These are phyloP conservation scores for Alternaria incomplexa DNA, from an alignment of 2,329 filamentous ascomycete genomes.

Conservation along the genomic window DNA sequence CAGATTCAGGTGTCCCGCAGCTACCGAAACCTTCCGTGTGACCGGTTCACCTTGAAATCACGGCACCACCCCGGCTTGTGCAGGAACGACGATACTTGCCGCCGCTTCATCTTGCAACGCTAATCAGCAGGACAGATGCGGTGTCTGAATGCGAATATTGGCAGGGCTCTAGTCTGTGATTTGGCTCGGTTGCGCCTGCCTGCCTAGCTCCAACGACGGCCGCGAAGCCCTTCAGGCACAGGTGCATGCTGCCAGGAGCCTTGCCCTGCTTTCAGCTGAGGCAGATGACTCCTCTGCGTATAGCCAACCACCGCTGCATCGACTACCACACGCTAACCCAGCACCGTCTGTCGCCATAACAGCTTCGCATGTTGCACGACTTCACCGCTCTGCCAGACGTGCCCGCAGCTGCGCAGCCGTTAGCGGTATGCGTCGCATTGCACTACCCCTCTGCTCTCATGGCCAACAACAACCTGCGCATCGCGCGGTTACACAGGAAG, in stretches of 20 bases:
- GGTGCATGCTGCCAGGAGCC: conserved; percentile 1
- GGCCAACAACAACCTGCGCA: conserved; percentile 6
- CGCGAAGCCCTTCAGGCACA: conserved; percentile 3
- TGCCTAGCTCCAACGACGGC: conserved; percentile 2
- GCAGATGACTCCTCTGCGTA: conserved; percentile 17
- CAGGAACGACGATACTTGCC: conserved; percentile 7
- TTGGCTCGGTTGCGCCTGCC: conserved; percentile 9
- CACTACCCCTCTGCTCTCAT: conserved; percentile 1
- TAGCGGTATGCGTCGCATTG: conserved; percentile 1
- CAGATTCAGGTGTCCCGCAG: conserved; percentile 15
- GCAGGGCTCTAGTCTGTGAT: conserved; percentile 4
- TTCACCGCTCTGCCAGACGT: conserved; percentile 16
- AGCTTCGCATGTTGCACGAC: conserved; percentile 8
- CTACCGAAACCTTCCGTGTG: conserved; percentile 22
- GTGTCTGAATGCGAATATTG: conserved; percentile 14
- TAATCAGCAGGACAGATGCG: not conserved
- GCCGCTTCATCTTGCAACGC: conserved; percentile 1
- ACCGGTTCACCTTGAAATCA: conserved; percentile 15
- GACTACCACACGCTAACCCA: conserved; percentile 3
- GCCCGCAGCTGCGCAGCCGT: not conserved
- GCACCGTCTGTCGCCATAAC: not conserved
- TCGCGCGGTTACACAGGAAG: conserved; percentile 15
- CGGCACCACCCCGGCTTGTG: conserved; percentile 8
- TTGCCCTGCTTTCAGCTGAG: not conserved
- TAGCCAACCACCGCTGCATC: conserved; percentile 5